These are phyloP conservation scores for Colletotrichum lupini DNA, from an alignment of 2,329 filamentous ascomycete species.

Conservation along the genomic window DNA sequence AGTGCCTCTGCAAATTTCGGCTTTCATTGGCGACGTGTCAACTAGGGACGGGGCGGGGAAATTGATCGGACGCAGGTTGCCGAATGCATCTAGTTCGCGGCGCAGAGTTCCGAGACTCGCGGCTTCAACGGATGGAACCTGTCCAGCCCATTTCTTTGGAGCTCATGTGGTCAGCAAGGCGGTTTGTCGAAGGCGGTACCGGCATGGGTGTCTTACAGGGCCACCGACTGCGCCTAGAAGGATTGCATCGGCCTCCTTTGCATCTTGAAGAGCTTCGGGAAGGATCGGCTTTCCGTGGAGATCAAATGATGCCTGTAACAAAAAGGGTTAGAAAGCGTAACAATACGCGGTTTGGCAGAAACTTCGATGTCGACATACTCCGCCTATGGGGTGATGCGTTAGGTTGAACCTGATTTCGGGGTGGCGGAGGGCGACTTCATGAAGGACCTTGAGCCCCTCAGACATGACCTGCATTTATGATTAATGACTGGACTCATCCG, in stretches of 20 bases:
- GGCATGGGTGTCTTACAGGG: slow-evolving; percentile 89
- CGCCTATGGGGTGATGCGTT: slow-evolving; percentile 89
- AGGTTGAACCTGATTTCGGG: slow-evolving; percentile 85
- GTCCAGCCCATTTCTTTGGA: not conserved
- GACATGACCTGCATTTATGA: slow-evolving; percentile 70
- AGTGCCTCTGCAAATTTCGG: slow-evolving; percentile 83
- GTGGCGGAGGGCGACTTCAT: slow-evolving; percentile 78
- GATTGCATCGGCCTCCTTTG: slow-evolving; percentile 85
- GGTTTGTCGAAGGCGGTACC: slow-evolving; percentile 78
- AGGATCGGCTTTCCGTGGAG: slow-evolving; percentile 82
- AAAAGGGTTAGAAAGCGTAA: not conserved
- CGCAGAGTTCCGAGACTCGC: slow-evolving; percentile 85
- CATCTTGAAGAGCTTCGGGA: slow-evolving; percentile 78
- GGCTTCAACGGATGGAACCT: not conserved
- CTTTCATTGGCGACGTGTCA: slow-evolving; percentile 87
- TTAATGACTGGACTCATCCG: not conserved
- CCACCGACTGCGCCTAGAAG: slow-evolving; percentile 94
- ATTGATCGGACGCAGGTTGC: slow-evolving; percentile 95
- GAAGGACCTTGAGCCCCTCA: slow-evolving; percentile 88
- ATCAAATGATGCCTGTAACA: slow-evolving; percentile 85
- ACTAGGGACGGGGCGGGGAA: slow-evolving; percentile 91
- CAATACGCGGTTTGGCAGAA: not conserved
- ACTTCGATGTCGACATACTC: slow-evolving; percentile 70
- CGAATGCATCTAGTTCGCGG: slow-evolving; percentile 93
- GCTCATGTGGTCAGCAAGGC: not conserved